Evolutionary conservation across 106 monocot genomes (phyloP).

Genomic region (Amphibolis antarctica): DNA sequence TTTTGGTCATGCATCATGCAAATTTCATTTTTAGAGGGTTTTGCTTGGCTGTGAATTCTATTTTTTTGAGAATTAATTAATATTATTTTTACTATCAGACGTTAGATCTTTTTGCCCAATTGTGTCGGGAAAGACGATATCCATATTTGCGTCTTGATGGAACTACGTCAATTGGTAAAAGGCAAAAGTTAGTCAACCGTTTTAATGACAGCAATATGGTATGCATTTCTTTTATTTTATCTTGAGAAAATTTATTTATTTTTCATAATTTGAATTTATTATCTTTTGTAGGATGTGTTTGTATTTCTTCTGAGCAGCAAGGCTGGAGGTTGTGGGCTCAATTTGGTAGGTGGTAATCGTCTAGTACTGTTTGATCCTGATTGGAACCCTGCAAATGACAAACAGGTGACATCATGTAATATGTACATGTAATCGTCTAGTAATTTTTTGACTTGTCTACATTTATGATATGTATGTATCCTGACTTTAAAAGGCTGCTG

Average conservation of each 20-base stretch:
- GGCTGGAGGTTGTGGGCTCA: conserved; percentile 99
- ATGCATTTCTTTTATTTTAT: conserved; percentile 9
- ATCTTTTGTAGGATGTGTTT: conserved; percentile 76
- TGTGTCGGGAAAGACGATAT: conserved; percentile 94
- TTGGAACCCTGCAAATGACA: conserved; percentile 99
- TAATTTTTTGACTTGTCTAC: neutral
- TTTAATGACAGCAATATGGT: conserved; percentile 90
- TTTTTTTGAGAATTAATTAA: neutral
- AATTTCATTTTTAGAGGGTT: no score
- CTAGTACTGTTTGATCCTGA: conserved; percentile 99
- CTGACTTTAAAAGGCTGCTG: conserved; percentile 57
- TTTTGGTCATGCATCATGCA: no score
- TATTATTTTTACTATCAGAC: conserved; percentile 35
- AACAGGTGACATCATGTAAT: conserved; percentile 39
- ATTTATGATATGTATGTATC: neutral
- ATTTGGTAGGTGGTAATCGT: conserved; percentile 95
- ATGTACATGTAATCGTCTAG: neutral
- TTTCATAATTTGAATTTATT: neutral
- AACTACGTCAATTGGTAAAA: conserved; percentile 88
- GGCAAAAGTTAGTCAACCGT: conserved; percentile 86
- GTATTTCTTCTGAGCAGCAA: conserved; percentile 98
- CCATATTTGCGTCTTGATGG: conserved; percentile 92
- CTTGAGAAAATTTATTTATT: neutral
- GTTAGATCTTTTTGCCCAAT: conserved; percentile 86
- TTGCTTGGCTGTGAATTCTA: no score